phyloP scores from a whole-genome alignment of 2,329 filamentous ascomycete species.

The Neofusicoccum laricinum region DNA sequence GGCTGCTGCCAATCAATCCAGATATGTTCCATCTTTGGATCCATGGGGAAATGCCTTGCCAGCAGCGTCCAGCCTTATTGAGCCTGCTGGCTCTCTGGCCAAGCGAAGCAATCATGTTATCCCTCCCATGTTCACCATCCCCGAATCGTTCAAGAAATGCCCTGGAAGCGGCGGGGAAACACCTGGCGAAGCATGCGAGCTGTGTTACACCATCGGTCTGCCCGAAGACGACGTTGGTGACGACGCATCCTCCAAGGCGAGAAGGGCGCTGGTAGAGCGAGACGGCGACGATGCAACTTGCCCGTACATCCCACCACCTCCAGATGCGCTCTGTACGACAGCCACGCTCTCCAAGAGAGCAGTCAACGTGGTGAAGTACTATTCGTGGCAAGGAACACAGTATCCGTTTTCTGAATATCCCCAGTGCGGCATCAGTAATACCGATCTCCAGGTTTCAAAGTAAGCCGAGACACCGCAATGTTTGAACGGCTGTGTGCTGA shows the following conservation, averaged over 20 bases:
- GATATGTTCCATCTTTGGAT: not conserved
- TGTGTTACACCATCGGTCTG: not conserved
- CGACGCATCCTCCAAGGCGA: not conserved
- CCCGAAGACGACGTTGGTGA: not conserved
- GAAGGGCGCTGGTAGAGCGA: not conserved
- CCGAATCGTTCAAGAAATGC: not conserved
- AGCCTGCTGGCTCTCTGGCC: not conserved
- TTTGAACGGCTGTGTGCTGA: not conserved
- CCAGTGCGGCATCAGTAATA: not conserved
- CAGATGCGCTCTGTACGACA: not conserved
- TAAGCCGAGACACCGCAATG: not conserved
- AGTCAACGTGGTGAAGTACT: not conserved
- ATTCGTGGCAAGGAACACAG: not conserved
- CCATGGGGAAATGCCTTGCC: not conserved
- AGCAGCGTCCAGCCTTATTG: not conserved
- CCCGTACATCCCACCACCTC: not conserved
- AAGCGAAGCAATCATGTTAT: not conserved
- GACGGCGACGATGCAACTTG: not conserved
- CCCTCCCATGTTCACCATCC: not conserved
- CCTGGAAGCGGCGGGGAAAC: not conserved
- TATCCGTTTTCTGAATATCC: not conserved
- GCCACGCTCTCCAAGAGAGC: not conserved
- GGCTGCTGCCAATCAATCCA: not conserved
- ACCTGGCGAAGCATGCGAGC: not conserved
- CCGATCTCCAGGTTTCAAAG: not conserved